Base-by-base conservation (phyloP, 345 rosid genomes). In the Boechera retrofracta region DNA sequence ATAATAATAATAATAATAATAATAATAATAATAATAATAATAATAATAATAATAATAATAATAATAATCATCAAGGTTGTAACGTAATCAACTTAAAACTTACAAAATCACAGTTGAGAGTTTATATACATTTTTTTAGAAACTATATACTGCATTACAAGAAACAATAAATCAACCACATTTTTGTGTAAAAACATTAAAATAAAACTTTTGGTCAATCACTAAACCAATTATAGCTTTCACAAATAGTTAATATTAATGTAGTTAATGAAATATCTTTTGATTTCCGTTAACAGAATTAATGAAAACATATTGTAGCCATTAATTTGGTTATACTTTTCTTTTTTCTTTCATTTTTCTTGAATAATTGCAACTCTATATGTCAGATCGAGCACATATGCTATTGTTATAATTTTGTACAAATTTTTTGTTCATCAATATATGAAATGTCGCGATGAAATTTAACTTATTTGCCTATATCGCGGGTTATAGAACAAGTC, bases 401-500 rank as follows among this genome's bases (percentile, higher is more conserved):
- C 18, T 29, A 55, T 56, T 31, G 7, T 15, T 45, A 8, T 45
- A 36, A 2, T 36, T 7, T 36, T 36, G 0, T 36, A 8, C 41
- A 8, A 2, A 8, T 2, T 2, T 8, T 36, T 36, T 36, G 41
- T 36, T 36, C 41, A 8, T 36, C 41, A 36, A 2, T 36, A 36
- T 36, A 36, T 36, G 3, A 36, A 36, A 36, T 8, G 41, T 36
- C 10, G 41, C 41, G 41, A 36, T 36, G 41, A 8, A 36, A 36
- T 36, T 42, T 58, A 66, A 28, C 44, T 24, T 39, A 47, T 28
- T 28, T 48, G 53, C 6, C 10, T 29, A 64, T 35, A 48, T 10
- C 53, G 32, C 3, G 42, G 44, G 54, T 13, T 45, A 75, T 49
- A 38, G 16, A 58, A 32, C 48, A 63, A 54, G 59, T 63, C 59